Base-by-base conservation (phyloP, 352 stramenopile genomes). In the Phytopythium cucurbitacearum region DNA sequence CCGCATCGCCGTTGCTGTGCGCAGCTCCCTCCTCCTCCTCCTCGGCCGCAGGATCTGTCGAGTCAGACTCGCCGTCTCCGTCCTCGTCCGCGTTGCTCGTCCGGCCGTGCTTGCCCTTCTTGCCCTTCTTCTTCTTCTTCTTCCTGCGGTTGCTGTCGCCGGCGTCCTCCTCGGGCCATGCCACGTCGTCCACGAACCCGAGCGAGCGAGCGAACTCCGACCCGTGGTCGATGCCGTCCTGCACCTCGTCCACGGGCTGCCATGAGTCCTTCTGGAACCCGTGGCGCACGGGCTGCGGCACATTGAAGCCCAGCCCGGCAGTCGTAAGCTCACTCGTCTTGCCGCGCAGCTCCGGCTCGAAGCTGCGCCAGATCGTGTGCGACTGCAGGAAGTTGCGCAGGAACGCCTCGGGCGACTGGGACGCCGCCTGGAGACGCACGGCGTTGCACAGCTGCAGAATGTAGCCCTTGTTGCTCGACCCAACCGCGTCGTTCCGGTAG, bases 371-470 rank as follows among this genome's bases (percentile, higher is more conserved):
- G 44, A 73, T 88, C 45, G 78, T 92, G 64, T 97, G 87, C 51
- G 84, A 95, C 60, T 90, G 76, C 43, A 97, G 70, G 57, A 96
- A 97, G 53, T 89, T 92, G 10, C 87, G 77, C 53, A 97, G 65
- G 51, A 95, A 97, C 36, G 86, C 81, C 43, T 92, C 87, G 7
- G 89, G 89, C 9, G 87, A 78, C 56, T 96, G 80, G 16, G 85
- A 91, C 41, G 88, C 85, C 34, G 89, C 86, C 57, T 97, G 88
- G 45, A 97, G 67, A 10, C 88, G 85, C 58, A 95, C 89, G 35
- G 76, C 81, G 46, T 97, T 97, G 70, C 87, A 96, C 61, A 81
- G 84, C 63, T 96, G 80, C 44, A 97, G 39, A 16, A 96, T 90
- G 69, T 93, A 92, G 15, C 88, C 88, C 44, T 88, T 79, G 68